Evolutionary conservation across 2,329 filamentous ascomycete genomes (phyloP), one percentile per base, ranked within the genome.

Genomic region (Colletotrichum nymphaeae): DNA sequence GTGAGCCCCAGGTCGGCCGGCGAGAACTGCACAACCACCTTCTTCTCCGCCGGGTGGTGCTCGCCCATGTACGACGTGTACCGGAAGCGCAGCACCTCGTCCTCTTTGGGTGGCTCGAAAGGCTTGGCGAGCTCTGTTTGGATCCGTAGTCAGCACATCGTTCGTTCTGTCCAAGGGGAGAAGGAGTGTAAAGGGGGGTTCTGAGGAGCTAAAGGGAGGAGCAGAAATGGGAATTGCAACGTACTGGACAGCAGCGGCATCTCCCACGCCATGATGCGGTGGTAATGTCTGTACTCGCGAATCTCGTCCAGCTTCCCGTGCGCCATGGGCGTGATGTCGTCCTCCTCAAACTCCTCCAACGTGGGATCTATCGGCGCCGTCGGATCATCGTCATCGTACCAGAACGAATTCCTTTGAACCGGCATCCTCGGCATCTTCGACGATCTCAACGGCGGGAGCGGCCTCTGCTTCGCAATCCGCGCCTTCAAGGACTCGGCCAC

Each of bases 41-140:
- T 99, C 81, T 92, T 92, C 83, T 95, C 92, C 3, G 96, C 95
- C 0, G 97, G 96, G 84, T 99, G 97, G 69, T 90, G 87, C 84
- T 98, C 97, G 78, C 96, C 96, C 89, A 99, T 93, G 85, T 98
- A 98, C 49, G 93, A 95, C 19, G 97, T 99, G 87, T 98, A 98
- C 79, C 97, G 93, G 91, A 98, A 99, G 78, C 96, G 93, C 71
- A 99, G 90, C 58, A 95, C 91, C 78, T 94, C 88, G 58, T 91
- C 83, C 35, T 87, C 82, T 16, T 89, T 88, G 2, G 96, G 95
- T 3, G 92, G 90, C 74, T 88, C 84, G 82, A 98, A 98, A 22
- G 94, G 93, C 83, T 94, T 94, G 68, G 94, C 93, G 75, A 97
- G 89, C 81, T 96, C 94, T 98, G 79, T 63, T 69, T 46, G 55